A percentile compares a stretch with the other conserved stretches of the same genome.
phyloP scores from a whole-genome alignment of 1,139 yeast species.

The Kodamaea sp. region DNA sequence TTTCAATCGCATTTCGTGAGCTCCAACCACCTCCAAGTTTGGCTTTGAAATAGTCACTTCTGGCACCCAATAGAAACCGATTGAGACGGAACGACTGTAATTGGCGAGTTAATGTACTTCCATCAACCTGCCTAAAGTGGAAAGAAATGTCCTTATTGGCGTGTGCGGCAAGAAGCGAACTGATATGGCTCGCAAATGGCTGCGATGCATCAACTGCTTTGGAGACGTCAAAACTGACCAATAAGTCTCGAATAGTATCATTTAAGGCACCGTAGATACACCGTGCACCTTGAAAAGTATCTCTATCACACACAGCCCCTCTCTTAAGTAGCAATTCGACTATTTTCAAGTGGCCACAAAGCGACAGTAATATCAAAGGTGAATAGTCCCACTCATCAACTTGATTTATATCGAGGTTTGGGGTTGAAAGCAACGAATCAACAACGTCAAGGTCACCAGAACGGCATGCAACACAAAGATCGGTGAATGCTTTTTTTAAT shows the following conservation, averaged over 20 bases:
- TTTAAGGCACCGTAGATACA: constrained; percentile 77
- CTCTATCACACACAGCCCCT: constrained; percentile 78
- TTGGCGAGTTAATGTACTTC: constrained; percentile 11
- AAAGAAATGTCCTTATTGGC: constrained; percentile 39
- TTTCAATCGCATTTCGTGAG: constrained; percentile 17
- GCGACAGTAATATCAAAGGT: constrained; percentile 66
- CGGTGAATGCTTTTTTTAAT: constrained; percentile 25
- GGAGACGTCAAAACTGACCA: constrained; percentile 61
- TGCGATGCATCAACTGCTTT: constrained; percentile 66
- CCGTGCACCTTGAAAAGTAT: constrained; percentile 75
- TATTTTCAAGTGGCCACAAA: constrained; percentile 68
- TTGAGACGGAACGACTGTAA: constrained; percentile 27
- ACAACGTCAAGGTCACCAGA: constrained; percentile 64
- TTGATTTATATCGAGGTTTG: constrained; percentile 56
- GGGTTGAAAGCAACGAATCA: constrained; percentile 49
- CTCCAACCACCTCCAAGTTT: constrained; percentile 29
- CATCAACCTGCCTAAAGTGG: constrained; percentile 20
- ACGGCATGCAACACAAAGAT: constrained; percentile 65
- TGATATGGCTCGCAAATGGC: constrained; percentile 70
- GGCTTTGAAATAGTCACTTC: constrained; percentile 29
- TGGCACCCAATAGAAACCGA: constrained; percentile 39
- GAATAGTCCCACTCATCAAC: constrained; percentile 74
- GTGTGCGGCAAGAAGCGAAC: constrained; percentile 41
- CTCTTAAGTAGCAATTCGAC: constrained; percentile 54
- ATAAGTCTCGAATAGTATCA: constrained; percentile 56